A percentile compares a stretch with the other conserved stretches of the same genome.
Conservation (phyloP, 2,329 filamentous ascomycete genomes). For the Fusarium austroafricanum region DNA sequence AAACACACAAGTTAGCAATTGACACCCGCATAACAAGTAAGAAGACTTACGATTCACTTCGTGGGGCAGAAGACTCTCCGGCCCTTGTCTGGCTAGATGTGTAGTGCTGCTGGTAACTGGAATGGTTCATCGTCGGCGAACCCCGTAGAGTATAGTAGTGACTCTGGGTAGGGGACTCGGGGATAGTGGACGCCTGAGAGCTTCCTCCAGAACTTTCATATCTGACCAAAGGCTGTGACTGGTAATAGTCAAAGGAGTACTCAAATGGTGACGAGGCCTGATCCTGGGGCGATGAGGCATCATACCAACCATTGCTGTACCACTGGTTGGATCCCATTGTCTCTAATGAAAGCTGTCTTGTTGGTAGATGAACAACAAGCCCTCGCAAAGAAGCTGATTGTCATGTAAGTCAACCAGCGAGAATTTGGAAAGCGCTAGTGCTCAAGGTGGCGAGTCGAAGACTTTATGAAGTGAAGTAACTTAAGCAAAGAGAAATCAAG, state of each 20-base stretch:
- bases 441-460: slow-evolving; percentile 28
- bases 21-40: background rate
- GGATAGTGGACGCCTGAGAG: slow-evolving; percentile 43
- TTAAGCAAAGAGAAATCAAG: slow-evolving; percentile 20
- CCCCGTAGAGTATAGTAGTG: slow-evolving; percentile 35
- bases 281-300: slow-evolving; percentile 35
- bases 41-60: slow-evolving; percentile 31
- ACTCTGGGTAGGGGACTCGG: slow-evolving; percentile 45
- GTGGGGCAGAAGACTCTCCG: slow-evolving; percentile 13
- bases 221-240: slow-evolving; percentile 46
- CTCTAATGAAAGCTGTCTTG: background rate
- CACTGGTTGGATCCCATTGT: slow-evolving; percentile 37
- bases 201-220: slow-evolving; percentile 49
- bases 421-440: slow-evolving; percentile 14
- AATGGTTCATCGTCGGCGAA: slow-evolving; percentile 18
- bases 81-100: background rate
- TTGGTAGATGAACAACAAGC: background rate
- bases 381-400: slow-evolving; percentile 1
- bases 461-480: slow-evolving; percentile 4
- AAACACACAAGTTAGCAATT: slow-evolving; percentile 15
- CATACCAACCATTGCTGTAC: slow-evolving; percentile 23
- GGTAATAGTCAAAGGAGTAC: slow-evolving; percentile 34
- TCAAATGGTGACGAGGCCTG: slow-evolving; percentile 33
- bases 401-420: slow-evolving; percentile 7
- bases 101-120: slow-evolving; percentile 26